phyloP scores from a whole-genome alignment of 345 rosid genomes.

The Erodium maritimum region DNA sequence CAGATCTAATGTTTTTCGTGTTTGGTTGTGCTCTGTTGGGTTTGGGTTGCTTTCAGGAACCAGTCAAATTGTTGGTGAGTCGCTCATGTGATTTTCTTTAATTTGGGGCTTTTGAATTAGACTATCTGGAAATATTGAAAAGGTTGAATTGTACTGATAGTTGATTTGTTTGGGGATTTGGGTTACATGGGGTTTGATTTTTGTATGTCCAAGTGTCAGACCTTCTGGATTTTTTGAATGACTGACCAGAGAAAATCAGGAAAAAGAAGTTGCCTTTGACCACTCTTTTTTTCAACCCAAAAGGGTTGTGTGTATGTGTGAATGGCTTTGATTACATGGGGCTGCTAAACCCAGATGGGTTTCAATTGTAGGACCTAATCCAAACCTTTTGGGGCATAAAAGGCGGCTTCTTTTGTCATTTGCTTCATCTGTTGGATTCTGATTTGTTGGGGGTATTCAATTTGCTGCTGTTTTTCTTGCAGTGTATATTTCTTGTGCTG shows the following conservation, averaged over 20 bases:
- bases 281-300: neutral
- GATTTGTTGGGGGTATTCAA: neutral
- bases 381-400: neutral
- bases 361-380: neutral
- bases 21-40: neutral
- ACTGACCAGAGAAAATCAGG: neutral
- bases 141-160: neutral
- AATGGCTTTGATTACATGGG: neutral
- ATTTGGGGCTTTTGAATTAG: neutral
- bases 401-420: neutral
- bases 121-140: neutral
- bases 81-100: neutral
- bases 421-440: neutral
- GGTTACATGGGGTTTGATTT: neutral
- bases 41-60: neutral
- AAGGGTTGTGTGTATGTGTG: neutral
- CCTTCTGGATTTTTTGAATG: neutral
- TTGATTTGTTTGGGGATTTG: neutral
- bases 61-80: neutral
- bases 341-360: neutral
- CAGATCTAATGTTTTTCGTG: neutral
- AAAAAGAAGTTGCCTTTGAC: neutral
- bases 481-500: neutral
- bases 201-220: neutral
- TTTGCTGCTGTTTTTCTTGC: neutral